A percentile compares a stretch with the other conserved stretches of the same genome.
phyloP scores from a whole-genome alignment of 2,329 filamentous ascomycete genomes.

The Fusarium goolgardi region DNA sequence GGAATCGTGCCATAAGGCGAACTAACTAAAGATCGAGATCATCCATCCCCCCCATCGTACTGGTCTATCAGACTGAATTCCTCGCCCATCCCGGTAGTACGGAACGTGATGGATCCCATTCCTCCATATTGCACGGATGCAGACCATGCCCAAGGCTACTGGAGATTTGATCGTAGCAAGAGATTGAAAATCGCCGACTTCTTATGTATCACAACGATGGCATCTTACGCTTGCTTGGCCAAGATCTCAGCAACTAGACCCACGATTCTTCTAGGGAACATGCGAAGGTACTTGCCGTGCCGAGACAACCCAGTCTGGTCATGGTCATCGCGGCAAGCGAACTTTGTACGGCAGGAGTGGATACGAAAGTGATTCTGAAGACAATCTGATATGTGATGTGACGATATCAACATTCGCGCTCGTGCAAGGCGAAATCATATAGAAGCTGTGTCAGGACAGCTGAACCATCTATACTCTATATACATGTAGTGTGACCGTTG shows the following conservation, averaged over 20 bases:
- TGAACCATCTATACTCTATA: slow-evolving; percentile 12
- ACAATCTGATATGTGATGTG: slow-evolving; percentile 9
- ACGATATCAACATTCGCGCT: slow-evolving; percentile 6
- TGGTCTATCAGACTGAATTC: slow-evolving; percentile 31
- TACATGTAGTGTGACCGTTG: slow-evolving; percentile 31
- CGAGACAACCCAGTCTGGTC: slow-evolving; percentile 27
- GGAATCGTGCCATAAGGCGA: slow-evolving; percentile 48
- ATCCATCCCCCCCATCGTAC: slow-evolving; percentile 36
- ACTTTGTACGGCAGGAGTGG: slow-evolving; percentile 24
- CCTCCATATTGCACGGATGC: slow-evolving; percentile 33
- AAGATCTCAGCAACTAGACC: background rate
- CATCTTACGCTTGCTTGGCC: slow-evolving; percentile 7
- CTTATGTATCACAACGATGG: slow-evolving; percentile 15
- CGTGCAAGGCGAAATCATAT: slow-evolving; percentile 1
- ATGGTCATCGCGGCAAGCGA: slow-evolving; percentile 10
- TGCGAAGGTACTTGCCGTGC: slow-evolving; percentile 23
- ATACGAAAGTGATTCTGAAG: slow-evolving; percentile 16
- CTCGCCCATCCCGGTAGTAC: slow-evolving; percentile 44
- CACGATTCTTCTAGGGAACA: slow-evolving; percentile 17
- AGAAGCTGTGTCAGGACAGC: slow-evolving; percentile 2
- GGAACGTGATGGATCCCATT: slow-evolving; percentile 44
- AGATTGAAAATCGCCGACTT: slow-evolving; percentile 27
- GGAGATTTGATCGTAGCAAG: slow-evolving; percentile 17
- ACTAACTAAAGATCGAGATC: slow-evolving; percentile 47
- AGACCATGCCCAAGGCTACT: slow-evolving; percentile 40